Percentiles rank a stretch among this genome's conserved stretches.
Conservation (phyloP, 176 grass and related monocot species). For the Carex pumila region DNA sequence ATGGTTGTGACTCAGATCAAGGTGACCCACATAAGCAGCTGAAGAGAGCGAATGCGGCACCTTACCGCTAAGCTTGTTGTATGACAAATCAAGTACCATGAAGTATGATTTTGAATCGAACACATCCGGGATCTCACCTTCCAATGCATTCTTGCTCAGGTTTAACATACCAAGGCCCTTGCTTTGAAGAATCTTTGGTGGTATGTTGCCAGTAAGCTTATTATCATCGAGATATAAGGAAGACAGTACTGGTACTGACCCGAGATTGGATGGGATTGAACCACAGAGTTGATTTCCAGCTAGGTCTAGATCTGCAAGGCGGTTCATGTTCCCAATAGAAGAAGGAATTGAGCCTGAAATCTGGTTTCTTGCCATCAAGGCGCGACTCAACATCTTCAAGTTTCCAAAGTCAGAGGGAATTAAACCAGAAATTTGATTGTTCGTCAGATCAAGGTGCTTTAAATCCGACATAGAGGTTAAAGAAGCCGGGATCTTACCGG, state of each 20-base stretch:
- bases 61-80: slow-evolving; percentile 55
- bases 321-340: slow-evolving; percentile 33
- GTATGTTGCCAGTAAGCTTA: slow-evolving; percentile 47
- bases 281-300: slow-evolving; percentile 65
- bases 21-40: slow-evolving; percentile 73
- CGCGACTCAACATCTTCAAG: slow-evolving; percentile 78
- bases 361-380: slow-evolving; percentile 56
- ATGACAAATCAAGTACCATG: slow-evolving; percentile 75
- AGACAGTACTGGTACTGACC: slow-evolving; percentile 40
- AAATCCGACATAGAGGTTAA: slow-evolving; percentile 40
- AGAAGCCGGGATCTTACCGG: slow-evolving; percentile 39
- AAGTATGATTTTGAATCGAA: slow-evolving; percentile 60
- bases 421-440: slow-evolving; percentile 55
- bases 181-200: slow-evolving; percentile 37
- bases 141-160: slow-evolving; percentile 74
- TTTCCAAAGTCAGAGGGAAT: slow-evolving; percentile 43
- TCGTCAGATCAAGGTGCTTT: slow-evolving; percentile 85
- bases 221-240: slow-evolving; percentile 65
- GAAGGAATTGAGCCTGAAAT: slow-evolving; percentile 63
- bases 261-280: slow-evolving; percentile 36
- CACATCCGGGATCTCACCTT: slow-evolving; percentile 64
- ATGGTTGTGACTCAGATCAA: slow-evolving; percentile 89
- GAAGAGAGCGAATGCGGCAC: slow-evolving; percentile 55
- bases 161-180: slow-evolving; percentile 75
- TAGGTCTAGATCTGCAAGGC: slow-evolving; percentile 89